Evolutionary conservation across 1,284 basidiomycete species (phyloP).

Genomic region (Naganishia sp.): DNA sequence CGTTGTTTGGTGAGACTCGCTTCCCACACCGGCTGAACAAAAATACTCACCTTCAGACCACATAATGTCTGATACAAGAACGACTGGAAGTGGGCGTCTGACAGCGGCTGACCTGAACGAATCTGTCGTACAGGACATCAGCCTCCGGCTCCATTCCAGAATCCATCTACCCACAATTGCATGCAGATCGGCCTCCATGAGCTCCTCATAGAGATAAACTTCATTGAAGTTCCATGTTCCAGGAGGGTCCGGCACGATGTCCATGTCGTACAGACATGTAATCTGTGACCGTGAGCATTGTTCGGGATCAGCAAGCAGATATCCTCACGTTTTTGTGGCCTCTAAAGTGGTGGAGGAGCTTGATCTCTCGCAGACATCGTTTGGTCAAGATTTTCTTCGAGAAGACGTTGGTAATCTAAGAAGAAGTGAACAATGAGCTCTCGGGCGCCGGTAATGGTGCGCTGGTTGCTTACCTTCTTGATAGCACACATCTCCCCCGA

Average conservation of each 20-base stretch:
- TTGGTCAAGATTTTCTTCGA: constrained; percentile 92
- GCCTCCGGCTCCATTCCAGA: constrained; percentile 26
- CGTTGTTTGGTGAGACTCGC: constrained; percentile 11
- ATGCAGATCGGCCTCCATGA: constrained; percentile 99
- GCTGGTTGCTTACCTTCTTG: constrained; percentile 64
- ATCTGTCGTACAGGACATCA: constrained; percentile 62
- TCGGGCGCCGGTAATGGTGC: neutral
- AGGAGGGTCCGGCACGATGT: constrained; percentile 82
- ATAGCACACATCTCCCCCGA: constrained; percentile 89
- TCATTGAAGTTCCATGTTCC: constrained; percentile 84
- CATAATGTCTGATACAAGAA: constrained; percentile 99
- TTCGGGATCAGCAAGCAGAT: neutral
- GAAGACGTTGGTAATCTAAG: constrained; percentile 87
- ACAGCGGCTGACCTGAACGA: constrained; percentile 94
- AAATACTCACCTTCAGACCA: constrained; percentile 66
- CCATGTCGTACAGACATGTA: constrained; percentile 86
- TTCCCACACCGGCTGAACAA: neutral
- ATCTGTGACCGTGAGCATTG: constrained; percentile 13
- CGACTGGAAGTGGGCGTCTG: constrained; percentile 97
- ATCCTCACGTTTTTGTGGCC: constrained; percentile 87
- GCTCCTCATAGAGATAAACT: constrained; percentile 93
- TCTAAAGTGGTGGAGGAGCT: constrained; percentile 91
- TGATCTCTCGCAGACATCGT: constrained; percentile 88
- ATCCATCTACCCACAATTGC: constrained; percentile 71
- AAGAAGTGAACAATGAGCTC: neutral